Base-by-base conservation (phyloP, 108 stramenopile species). In the Cylindrotheca fusiformis region DNA sequence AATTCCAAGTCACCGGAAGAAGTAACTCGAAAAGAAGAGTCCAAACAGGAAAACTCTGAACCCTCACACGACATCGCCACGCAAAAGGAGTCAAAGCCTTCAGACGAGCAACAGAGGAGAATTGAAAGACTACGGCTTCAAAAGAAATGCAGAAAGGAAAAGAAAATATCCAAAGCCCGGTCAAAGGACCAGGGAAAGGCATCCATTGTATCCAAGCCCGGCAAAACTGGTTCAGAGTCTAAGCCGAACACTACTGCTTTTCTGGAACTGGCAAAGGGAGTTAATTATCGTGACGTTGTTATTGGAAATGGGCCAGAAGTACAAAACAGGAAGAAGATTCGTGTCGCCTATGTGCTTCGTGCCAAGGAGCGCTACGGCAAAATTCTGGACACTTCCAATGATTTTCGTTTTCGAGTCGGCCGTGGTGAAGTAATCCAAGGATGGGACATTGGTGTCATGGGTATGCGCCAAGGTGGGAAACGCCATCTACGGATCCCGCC, bases 401-500 rank as follows among this genome's bases (percentile, higher is more conserved):
- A 78, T 23, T 84, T 85, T 54, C 19, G 53, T 29, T 87, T 87
- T 64, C 74, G 74, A 21, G 4, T 84, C 0, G 86, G 83, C 19
- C 79, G 72, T 52, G 83, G 86, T 8, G 86, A 87, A 69, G 86
- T 87, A 3, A 79, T 87, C 20, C 48, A 79, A 30, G 93, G 89
- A 0, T 95, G 88, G 86, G 94, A 95, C 58, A 67, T 91, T 19
- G 85, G 86, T 17, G 29, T 91, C 22, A 52, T 56, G 30, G 87
- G 85, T 4, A 93, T 96, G 92, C 67, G 58, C 52, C 83, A 85
- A 6, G 94, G 95, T 54, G 95, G 94, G 30, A 50, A 52, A 32
- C 63, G 94, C 21, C 47, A 78, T 19, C 55, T 96, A 1, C 74
- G 82, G 52, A 79, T 96, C 6, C 94, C 94, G n/a, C 76, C 87